phyloP scores from a whole-genome alignment of 352 stramenopile species.

The Blastocystis sp. region DNA sequence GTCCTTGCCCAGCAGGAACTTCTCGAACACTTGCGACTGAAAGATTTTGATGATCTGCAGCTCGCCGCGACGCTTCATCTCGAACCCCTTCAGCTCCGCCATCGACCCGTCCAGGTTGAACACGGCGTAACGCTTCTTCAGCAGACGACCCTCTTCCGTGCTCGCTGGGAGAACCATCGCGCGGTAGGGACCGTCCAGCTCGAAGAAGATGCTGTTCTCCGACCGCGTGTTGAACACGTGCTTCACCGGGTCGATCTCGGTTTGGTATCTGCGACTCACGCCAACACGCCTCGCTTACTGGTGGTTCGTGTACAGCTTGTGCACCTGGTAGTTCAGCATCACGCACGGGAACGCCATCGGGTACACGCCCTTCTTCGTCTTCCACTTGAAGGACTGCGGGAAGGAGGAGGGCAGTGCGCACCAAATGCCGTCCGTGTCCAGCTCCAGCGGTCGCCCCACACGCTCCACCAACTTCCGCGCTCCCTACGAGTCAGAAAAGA shows the following conservation, averaged over 20 bases:
- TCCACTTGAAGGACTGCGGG: constrained; percentile 94
- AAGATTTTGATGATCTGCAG: constrained; percentile 99
- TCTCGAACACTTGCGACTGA: constrained; percentile 95
- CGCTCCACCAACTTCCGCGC: constrained; percentile 84
- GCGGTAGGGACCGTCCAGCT: constrained; percentile 96
- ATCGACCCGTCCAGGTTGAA: constrained; percentile 90
- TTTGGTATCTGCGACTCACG: constrained; percentile 80
- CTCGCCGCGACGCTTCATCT: constrained; percentile 97
- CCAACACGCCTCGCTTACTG: constrained; percentile 78
- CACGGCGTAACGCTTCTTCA: constrained; percentile 96
- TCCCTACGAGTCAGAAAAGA: constrained; percentile 65
- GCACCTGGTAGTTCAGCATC: constrained; percentile 97
- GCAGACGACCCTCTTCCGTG: constrained; percentile 94
- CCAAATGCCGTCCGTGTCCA: constrained; percentile 99
- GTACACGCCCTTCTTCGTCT: constrained; percentile 82
- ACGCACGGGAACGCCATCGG: constrained; percentile 95
- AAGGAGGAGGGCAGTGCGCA: constrained; percentile 96
- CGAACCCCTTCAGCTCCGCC: constrained; percentile 93
- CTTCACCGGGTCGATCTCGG: constrained; percentile 79
- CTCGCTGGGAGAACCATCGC: constrained; percentile 95
- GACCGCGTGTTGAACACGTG: constrained; percentile 88
- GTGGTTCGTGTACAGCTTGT: constrained; percentile 97
- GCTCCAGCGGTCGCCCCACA: constrained; percentile 93
- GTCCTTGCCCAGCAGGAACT: constrained; percentile 91
- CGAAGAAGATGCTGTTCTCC: constrained; percentile 98